A percentile compares a stretch with the other conserved stretches of the same genome.
phyloP scores from a whole-genome alignment of 164 flowering plant species.

The Sedum album region DNA sequence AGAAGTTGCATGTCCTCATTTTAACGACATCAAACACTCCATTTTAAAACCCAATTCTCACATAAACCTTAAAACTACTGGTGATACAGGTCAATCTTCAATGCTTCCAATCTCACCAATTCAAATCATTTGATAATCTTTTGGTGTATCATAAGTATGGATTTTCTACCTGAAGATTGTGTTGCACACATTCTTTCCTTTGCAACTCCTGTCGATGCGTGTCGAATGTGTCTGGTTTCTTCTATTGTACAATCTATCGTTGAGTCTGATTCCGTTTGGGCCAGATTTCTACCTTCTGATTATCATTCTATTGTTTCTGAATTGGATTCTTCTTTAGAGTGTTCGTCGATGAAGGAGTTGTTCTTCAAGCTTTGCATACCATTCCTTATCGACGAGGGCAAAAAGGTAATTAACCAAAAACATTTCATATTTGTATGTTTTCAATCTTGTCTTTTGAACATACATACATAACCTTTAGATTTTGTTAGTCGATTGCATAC shows the following conservation, averaged over 20 bases:
- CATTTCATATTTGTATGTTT: no score
- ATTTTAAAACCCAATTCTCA: not conserved
- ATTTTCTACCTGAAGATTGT: conserved; percentile 10
- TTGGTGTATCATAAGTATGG: not conserved
- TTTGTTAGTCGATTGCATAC: not conserved
- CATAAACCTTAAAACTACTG: not conserved
- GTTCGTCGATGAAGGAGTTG: conserved; percentile 31
- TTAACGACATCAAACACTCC: not conserved
- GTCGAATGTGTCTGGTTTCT: conserved; percentile 25
- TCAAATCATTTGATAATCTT: not conserved
- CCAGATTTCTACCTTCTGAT: conserved; percentile 32
- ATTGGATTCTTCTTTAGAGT: conserved; percentile 1
- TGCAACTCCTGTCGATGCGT: conserved; percentile 20
- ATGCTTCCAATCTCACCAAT: not conserved
- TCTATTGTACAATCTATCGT: conserved; percentile 21
- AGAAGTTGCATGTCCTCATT: conserved; percentile 1
- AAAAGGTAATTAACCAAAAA: conserved; percentile 23
- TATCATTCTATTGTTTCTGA: conserved; percentile 17
- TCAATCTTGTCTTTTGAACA: no score
- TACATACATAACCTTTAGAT: no score
- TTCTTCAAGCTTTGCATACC: conserved; percentile 24
- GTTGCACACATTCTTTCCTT: conserved; percentile 5
- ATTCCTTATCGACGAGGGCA: conserved; percentile 26
- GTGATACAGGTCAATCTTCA: not conserved
- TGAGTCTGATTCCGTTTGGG: conserved; percentile 35